Evolutionary conservation across 495 filamentous ascomycete genomes (phyloP).

Genomic region (Penicillium bialowiezense): DNA sequence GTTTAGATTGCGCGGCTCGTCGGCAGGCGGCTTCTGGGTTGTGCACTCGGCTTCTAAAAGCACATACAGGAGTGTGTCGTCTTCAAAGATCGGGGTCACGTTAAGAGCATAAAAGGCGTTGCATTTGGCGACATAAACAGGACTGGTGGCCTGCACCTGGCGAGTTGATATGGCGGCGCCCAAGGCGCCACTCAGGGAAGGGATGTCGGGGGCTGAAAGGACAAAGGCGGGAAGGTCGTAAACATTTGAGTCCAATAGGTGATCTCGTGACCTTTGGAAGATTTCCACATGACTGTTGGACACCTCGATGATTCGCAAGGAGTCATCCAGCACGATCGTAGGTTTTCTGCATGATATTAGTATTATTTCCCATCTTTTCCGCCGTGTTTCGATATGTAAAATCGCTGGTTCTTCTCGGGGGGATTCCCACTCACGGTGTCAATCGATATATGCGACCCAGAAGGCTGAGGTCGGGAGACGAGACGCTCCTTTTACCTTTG

Average conservation of each 20-base stretch:
- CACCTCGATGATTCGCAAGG: constrained; percentile 43
- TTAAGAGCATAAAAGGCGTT: constrained; percentile 37
- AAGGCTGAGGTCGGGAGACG: not conserved
- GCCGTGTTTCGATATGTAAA: no score
- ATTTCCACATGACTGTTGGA: constrained; percentile 47
- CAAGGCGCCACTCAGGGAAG: constrained; percentile 39
- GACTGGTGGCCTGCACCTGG: constrained; percentile 29
- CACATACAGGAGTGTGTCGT: constrained; percentile 41
- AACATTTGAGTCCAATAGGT: constrained; percentile 42
- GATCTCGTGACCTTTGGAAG: constrained; percentile 33
- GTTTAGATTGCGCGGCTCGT: constrained; percentile 47
- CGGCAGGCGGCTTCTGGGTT: constrained; percentile 14
- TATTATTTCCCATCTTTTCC: not conserved
- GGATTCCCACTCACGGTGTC: constrained; percentile 37
- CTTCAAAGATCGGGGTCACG: constrained; percentile 52
- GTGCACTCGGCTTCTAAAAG: constrained; percentile 44
- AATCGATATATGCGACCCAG: constrained; percentile 43
- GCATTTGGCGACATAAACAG: constrained; percentile 21
- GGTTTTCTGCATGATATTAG: constrained; percentile 24
- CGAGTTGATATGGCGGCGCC: constrained; percentile 42
- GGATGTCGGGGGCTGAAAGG: constrained; percentile 35
- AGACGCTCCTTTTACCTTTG: not conserved
- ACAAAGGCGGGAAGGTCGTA: constrained; percentile 34
- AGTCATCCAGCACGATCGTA: constrained; percentile 47
- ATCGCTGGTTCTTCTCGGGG: no score